Percentiles rank a stretch among this genome's conserved stretches.
Conservation (phyloP, 495 filamentous ascomycete genomes). For the Haplographium delicatum region DNA sequence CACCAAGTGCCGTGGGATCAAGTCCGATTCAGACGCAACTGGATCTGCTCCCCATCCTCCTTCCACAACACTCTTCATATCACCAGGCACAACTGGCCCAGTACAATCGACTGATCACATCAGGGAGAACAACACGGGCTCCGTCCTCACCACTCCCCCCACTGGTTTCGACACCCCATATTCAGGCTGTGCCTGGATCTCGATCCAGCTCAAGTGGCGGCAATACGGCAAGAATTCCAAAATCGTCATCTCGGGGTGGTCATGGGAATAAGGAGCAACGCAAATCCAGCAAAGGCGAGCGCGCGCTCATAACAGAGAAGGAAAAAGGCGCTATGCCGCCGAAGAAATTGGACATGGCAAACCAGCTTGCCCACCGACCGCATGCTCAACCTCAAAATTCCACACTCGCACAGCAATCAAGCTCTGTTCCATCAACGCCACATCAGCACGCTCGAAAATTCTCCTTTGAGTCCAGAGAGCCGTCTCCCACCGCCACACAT, state of each 20-base stretch:
- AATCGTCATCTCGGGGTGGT: conserved; percentile 40
- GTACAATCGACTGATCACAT: conserved; percentile 50
- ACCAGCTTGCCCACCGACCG: conserved; percentile 20
- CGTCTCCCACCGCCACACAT: conserved; percentile 67
- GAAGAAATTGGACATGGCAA: conserved; percentile 34
- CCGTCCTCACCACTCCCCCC: conserved; percentile 43
- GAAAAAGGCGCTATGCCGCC: conserved; percentile 43
- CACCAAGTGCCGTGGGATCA: conserved; percentile 19
- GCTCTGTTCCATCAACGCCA: conserved; percentile 89
- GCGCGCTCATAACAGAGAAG: conserved; percentile 49
- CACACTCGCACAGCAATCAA: conserved; percentile 58
- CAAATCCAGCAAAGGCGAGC: conserved; percentile 46
- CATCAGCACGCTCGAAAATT: conserved; percentile 82
- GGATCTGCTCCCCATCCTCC: conserved; percentile 41
- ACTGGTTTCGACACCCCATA: conserved; percentile 38
- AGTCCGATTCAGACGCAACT: conserved; percentile 34
- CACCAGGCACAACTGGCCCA: conserved; percentile 48
- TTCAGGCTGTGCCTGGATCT: conserved; percentile 42
- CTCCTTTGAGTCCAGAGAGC: conserved; percentile 78
- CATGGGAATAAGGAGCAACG: conserved; percentile 52
- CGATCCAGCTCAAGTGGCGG: conserved; percentile 41
- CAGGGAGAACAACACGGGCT: conserved; percentile 33
- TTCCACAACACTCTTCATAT: conserved; percentile 44
- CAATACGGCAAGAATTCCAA: conserved; percentile 40
- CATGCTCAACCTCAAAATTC: conserved; percentile 23